Base-by-base conservation (phyloP, 2,329 filamentous ascomycete genomes). In the Aspergillus fumigatiaffinis region DNA sequence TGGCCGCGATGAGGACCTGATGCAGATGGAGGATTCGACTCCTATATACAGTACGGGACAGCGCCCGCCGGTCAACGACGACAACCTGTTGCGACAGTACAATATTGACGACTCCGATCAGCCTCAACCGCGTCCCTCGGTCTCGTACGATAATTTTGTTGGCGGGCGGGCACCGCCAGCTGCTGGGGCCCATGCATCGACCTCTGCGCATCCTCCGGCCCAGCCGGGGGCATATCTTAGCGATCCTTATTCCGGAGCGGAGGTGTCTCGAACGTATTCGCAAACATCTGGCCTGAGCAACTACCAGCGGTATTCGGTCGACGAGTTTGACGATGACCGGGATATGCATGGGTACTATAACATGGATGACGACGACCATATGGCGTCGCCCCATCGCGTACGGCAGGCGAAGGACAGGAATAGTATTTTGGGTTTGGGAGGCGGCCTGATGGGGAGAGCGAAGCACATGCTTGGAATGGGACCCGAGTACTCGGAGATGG, bases 81-180 rank as follows among this genome's bases (percentile, higher is more conserved):
- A 95, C 64, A 87, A 92, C 63, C 80, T 96, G 50, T 79, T 93
- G 70, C 84, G 86, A 71, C 85, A 85, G 63, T 92, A 91, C 77
- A 84, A 89, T 68, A 86, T 88, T 70, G 82, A 90, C 68, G 81
- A 85, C 63, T 79, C 82, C 61, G 84, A 90, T 63, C 79, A 83
- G 65, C 78, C 82, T 50, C 83, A 84, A 60, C 77, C 86, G 56
- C 89, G 93, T 64, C 90, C 92, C 53, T 97, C 92, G 26, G 87
- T 93, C 53, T 96, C 92, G 57, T 97, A 97, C 76, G 93, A 97
- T 80, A 89, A 94, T 68, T 97, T 97, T 73, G 88, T 97, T 61
- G 93, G 93, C 62, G 86, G 64, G 62, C 80, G 79, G 60, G 77
- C 81, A 58, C 75, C 82, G 60, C 75, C 80, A 53, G 79, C 82